Evolutionary conservation across 2,329 filamentous ascomycete species (phyloP).

Genomic region (Botrytis fragariae): DNA sequence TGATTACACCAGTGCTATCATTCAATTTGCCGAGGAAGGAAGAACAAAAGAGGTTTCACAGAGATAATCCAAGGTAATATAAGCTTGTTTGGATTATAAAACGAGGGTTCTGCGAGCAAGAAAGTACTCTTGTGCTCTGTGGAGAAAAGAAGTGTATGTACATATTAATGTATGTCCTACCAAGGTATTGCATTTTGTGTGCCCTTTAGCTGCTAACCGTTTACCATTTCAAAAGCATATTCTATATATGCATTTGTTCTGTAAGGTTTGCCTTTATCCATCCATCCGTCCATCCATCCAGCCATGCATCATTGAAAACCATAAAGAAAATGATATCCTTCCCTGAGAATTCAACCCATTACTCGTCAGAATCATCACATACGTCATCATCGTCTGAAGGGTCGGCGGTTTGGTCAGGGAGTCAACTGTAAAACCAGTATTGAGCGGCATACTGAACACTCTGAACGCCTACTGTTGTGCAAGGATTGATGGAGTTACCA

Average conservation of each 20-base stretch:
- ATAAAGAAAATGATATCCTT: not conserved
- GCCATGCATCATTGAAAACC: not conserved
- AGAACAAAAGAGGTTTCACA: too few relatives aligned
- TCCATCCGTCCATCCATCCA: not conserved
- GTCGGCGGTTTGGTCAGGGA: not conserved
- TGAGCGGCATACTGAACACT: conserved; percentile 34
- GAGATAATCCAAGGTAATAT: not conserved
- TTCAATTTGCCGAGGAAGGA: not conserved
- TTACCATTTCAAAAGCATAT: not conserved
- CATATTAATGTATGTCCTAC: not conserved
- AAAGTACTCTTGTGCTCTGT: not conserved
- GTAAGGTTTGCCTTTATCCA: not conserved
- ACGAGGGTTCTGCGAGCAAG: not conserved
- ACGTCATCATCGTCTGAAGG: not conserved
- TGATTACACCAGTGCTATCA: not conserved
- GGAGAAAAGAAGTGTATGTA: not conserved
- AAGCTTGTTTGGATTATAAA: not conserved
- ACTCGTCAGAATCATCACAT: not conserved
- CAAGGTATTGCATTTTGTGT: not conserved
- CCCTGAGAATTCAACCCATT: not conserved
- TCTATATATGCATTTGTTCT: not conserved
- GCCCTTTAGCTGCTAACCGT: not conserved
- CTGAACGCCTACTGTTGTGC: conserved; percentile 24
- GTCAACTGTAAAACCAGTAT: conserved; percentile 34
- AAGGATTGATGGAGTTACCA: conserved; percentile 27